Conservation (phyloP, 169 alveolate species). For the Plasmodium gaboni region DNA sequence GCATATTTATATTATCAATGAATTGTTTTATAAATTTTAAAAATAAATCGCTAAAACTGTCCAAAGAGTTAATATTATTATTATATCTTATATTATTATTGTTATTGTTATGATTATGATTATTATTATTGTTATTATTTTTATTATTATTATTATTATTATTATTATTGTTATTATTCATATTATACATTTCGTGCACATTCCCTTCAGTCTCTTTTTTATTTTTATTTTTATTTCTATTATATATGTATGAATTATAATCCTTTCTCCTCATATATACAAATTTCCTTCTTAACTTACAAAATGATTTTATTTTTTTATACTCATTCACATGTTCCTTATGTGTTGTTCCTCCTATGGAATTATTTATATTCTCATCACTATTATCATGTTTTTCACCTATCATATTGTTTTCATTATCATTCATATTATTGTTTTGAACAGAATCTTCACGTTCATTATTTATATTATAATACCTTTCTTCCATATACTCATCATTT, state of each 20-base stretch:
- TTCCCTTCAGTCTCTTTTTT: not conserved
- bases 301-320: constrained; percentile 31
- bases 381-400: not conserved
- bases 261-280: not conserved
- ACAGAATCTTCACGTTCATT: too few species aligned
- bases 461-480: too few species aligned
- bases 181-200: too few species aligned
- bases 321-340: not conserved
- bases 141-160: too few species aligned
- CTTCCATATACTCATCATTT: too few species aligned
- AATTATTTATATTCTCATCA: not conserved
- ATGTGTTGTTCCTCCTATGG: not conserved
- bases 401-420: not conserved
- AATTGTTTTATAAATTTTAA: not conserved
- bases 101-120: too few species aligned
- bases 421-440: not conserved
- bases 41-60: not conserved
- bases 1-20: not conserved
- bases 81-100: too few species aligned
- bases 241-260: constrained; percentile 8
- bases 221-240: not conserved
- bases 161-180: too few species aligned
- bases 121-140: too few species aligned
- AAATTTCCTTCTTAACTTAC: constrained; percentile 44
- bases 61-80: not conserved